A percentile compares a stretch with the other conserved stretches of the same genome.
Conservation (phyloP, 2,329 filamentous ascomycete genomes). For the Ceratocystis cacaofunesta region DNA sequence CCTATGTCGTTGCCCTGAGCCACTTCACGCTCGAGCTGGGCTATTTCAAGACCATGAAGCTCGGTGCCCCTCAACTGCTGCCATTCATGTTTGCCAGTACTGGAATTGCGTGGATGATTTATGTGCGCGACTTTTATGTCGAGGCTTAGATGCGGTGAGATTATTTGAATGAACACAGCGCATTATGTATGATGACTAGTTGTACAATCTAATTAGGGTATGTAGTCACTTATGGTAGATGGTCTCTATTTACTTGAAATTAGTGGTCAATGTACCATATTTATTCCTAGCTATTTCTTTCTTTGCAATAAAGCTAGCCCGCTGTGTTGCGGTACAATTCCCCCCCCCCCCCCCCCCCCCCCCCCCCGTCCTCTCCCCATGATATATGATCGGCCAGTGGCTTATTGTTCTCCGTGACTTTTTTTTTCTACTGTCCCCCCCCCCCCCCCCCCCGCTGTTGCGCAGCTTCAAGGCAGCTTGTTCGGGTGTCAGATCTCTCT, state of each 20-base stretch:
- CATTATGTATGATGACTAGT: neutral
- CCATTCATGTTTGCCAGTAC: constrained; percentile 38
- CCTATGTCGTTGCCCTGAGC: constrained; percentile 59
- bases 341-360: constrained; percentile 69
- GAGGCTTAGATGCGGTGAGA: constrained; percentile 19
- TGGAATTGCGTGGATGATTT: constrained; percentile 45
- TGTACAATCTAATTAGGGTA: neutral
- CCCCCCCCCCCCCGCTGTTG: constrained; percentile 60
- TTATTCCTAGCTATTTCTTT: too few species aligned
- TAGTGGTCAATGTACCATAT: too few species aligned
- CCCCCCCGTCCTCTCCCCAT: too few species aligned
- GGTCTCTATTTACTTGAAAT: too few species aligned
- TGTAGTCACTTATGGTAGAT: neutral
- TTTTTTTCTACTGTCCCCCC: too few species aligned
- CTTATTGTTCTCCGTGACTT: too few species aligned
- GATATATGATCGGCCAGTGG: too few species aligned
- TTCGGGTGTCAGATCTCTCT: constrained; percentile 93
- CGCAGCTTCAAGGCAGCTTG: constrained; percentile 72
- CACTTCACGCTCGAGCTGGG: constrained; percentile 75
- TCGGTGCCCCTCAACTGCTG: constrained; percentile 41
- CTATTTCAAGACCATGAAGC: constrained; percentile 59
- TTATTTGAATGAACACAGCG: neutral
- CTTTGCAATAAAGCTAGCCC: neutral
- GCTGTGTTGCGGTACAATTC: constrained; percentile 59
- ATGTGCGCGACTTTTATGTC: constrained; percentile 59